Base-by-base conservation (phyloP, 2,329 filamentous ascomycete species). In the Clarireedia monteithiana region DNA sequence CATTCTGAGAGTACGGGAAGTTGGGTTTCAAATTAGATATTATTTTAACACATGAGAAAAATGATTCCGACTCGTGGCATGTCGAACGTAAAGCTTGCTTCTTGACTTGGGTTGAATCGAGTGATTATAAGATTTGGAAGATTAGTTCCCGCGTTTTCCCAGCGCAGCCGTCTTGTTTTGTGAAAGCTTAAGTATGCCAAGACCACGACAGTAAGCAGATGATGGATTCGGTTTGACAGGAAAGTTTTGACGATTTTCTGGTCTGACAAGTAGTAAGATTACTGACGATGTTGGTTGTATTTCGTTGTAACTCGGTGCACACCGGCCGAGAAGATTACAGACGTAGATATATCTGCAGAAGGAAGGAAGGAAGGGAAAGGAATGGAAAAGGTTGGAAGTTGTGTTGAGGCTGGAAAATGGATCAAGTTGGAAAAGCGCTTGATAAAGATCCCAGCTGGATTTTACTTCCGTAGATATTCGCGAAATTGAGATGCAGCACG, bases 1-100 rank as follows among this genome's bases (percentile, higher is more conserved):
- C 62, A 66, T 64, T 36, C 39, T 44, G 46, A 46, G 15, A n/a
- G 14, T 46, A 46, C 17, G 26, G 4, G 14, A 20, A 44, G 17
- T 49, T 14, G 45, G 39, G 23, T 12, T 36, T 44, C 30, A 26
- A 27, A 39, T 17, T 26, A 10, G 34, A 7, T 14, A 15, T 20
- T 44, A 5, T 20, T 50, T 51, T 54, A 38, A 50, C 6, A 23
- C 34, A 38, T 44, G n/a, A 44, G 45, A 12, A 42, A 50, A 23
- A 36, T 12, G 10, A 14, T 15, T 36, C 14, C 38, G 46, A 55
- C n/a, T 30, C 23, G 53, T 50, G 23, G 53, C 27, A 55, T 46
- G 50, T 55, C 53, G 53, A 46, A 40, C 39, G 34, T 34, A 24
- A 42, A 30, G 24, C 52, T 42, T 40, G 45, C 46, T 50, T 50